Evolutionary conservation across 495 filamentous ascomycete genomes (phyloP), one percentile per base, ranked within the genome.

Genomic region (Platismatia glauca): DNA sequence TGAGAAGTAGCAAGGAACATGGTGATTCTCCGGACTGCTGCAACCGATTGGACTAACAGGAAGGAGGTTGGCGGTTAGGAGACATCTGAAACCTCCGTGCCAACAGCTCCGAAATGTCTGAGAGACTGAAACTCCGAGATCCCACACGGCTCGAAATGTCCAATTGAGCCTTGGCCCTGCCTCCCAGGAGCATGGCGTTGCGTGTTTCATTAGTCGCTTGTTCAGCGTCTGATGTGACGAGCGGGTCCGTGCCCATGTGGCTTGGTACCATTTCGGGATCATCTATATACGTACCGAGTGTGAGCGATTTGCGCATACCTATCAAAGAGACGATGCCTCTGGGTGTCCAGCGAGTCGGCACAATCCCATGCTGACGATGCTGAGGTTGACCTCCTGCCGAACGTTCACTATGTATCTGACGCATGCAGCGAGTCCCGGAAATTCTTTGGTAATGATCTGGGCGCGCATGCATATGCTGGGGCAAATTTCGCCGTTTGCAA

Each of bases 181-280:
- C 0, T 16, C 3, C 33, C 9, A n/a, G 12, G 33, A 1, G 7
- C 0, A 53, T 29, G 29, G 50, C 50, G 29, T 33, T 53, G 50
- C 50, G 0, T 53, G 50, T 53, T 53, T 53, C 50, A 53, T 53
- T 53, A 53, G 50, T 53, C 50, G 50, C 27, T 53, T 33, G 6
- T 33, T 34, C 50, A 33, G 50, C 50, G 50, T 33, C 50, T 33
- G 50, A 33, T 53, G 50, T 22, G 50, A 53, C 50, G 50, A 53
- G 27, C 50, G 29, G 50, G 27, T 31, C 29, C 29, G 22, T 52
- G 48, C 48, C 48, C 48, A 53, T 33, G 29, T 53, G 50, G 50
- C 16, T 7, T 52, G 12, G 6, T 31, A 18, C 24, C 15, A 31
- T 29, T 29, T 52, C 27, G 27, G 48, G 48, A 53, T 7, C 15